Evolutionary conservation across 2,329 filamentous ascomycete species (phyloP).

Genomic region (Fusarium temperatum): DNA sequence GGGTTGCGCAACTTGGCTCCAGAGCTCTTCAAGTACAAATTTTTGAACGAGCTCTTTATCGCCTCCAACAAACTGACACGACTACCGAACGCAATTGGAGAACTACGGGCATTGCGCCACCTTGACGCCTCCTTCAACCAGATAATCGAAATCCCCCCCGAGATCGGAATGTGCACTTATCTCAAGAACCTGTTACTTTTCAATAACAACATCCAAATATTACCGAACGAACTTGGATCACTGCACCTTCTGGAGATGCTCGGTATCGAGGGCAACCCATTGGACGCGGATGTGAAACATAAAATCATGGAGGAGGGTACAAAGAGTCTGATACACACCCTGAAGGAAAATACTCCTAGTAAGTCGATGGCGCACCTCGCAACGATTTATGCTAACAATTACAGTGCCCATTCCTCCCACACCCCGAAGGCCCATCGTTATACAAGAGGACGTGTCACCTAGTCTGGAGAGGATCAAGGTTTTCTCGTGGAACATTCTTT

Average conservation of each 20-base stretch:
- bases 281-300: slow-evolving; percentile 79
- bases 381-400: slow-evolving; percentile 34
- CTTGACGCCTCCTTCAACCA: slow-evolving; percentile 92
- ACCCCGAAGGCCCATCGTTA: slow-evolving; percentile 79
- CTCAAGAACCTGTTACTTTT: slow-evolving; percentile 87
- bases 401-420: slow-evolving; percentile 80
- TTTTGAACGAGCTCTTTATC: slow-evolving; percentile 91
- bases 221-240: slow-evolving; percentile 89
- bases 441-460: slow-evolving; percentile 71
- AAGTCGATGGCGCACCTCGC: slow-evolving; percentile 50
- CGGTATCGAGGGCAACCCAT: slow-evolving; percentile 90
- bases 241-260: slow-evolving; percentile 88
- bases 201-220: slow-evolving; percentile 84
- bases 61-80: slow-evolving; percentile 88
- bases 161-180: slow-evolving; percentile 97
- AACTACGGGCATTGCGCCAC: slow-evolving; percentile 80
- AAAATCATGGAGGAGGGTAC: slow-evolving; percentile 90
- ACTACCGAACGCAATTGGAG: slow-evolving; percentile 83
- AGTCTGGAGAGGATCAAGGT: slow-evolving; percentile 79
- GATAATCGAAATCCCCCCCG: slow-evolving; percentile 80
- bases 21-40: slow-evolving; percentile 85
- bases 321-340: slow-evolving; percentile 80
- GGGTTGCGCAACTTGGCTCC: slow-evolving; percentile 83
- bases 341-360: slow-evolving; percentile 89
- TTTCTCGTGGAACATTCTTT: slow-evolving; percentile 94